phyloP scores from a whole-genome alignment of 1,284 basidiomycete species.

The Trametes versicolor region DNA sequence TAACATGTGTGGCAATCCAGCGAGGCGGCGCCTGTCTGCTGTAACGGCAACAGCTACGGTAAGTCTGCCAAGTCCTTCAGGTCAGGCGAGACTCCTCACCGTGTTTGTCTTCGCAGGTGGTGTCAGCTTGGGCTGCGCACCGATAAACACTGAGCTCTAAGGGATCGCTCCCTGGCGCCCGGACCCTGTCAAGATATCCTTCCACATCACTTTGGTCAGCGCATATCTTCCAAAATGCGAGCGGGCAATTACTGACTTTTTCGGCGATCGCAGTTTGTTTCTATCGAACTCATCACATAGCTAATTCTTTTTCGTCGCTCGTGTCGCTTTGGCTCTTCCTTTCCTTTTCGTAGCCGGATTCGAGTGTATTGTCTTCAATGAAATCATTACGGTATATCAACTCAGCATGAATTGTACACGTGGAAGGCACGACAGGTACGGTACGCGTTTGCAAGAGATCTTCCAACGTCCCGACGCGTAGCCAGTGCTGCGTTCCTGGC shows the following conservation, averaged over 20 bases:
- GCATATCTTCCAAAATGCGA: neutral
- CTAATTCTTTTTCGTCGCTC: slow-evolving; percentile 26
- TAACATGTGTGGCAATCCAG: slow-evolving; percentile 3
- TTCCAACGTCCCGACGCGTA: too few relatives aligned
- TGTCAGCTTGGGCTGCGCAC: slow-evolving; percentile 23
- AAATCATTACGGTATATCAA: neutral
- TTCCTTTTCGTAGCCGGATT: slow-evolving; percentile 25
- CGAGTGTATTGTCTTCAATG: slow-evolving; percentile 26
- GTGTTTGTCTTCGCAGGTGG: slow-evolving; percentile 4
- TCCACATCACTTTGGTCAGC: slow-evolving; percentile 7
- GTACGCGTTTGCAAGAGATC: neutral
- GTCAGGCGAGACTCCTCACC: neutral
- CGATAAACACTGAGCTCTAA: slow-evolving; percentile 18
- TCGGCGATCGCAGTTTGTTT: neutral
- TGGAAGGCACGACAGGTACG: too few relatives aligned
- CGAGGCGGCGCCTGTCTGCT: slow-evolving; percentile 28
- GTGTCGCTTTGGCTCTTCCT: slow-evolving; percentile 30
- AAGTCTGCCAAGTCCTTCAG: neutral
- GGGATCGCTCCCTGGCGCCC: too few relatives aligned
- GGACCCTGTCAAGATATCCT: neutral
- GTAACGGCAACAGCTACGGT: slow-evolving; percentile 27
- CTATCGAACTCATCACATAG: slow-evolving; percentile 19
- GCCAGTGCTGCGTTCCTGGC: too few relatives aligned
- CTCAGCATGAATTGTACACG: neutral
- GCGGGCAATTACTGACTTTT: neutral